Evolutionary conservation across 345 rosid species (phyloP), one percentile per base, ranked within the genome.

Genomic region (Gossypium turneri): DNA sequence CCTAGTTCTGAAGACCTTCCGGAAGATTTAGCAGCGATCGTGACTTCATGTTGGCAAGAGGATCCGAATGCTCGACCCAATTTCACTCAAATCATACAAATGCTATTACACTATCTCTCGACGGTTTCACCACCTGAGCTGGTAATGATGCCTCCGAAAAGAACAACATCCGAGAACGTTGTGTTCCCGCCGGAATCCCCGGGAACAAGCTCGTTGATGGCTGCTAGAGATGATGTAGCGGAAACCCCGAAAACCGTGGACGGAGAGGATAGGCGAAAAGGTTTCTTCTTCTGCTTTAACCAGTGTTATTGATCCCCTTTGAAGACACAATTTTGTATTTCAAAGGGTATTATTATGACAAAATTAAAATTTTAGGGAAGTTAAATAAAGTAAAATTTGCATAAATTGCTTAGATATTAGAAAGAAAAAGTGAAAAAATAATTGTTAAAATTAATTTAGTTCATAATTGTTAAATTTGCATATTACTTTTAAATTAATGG

Each of bases 11-110:
- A 95, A 9, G 75, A 90, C 76, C 88, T 95, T 44, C 98, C 96
- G 12, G 89, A 85, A 69, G 98, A 93, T 29, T 76, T 95, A 77
- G 97, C 92, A 0, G 50, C 80, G 84, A 90, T 93, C 1, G 92
- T 95, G 57, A 89, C 94, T 15, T 89, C 98, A 19, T 95, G 99
- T 76, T 95, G 99, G 99, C 86, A 91, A 80, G 98, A 95, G 82
- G 98, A 95, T 85, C 93, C 99, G 17, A 89, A 89, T 77, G 88
- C 88, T 47, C 81, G 99, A 27, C 98, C 99, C 4, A 85, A 90
- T 77, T 95, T 95, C 89, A 88, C 82, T 24, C 85, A 93, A 76
- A 95, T 95, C 48, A 93, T 91, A 66, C 96, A 86, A 77, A 95
- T 91, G 99, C 96, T 95, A 22, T 82, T 87, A 53, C 88, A 70